Evolutionary conservation across 345 rosid genomes (phyloP), one percentile per base, ranked within the genome.

Genomic region (Linum lewisii): DNA sequence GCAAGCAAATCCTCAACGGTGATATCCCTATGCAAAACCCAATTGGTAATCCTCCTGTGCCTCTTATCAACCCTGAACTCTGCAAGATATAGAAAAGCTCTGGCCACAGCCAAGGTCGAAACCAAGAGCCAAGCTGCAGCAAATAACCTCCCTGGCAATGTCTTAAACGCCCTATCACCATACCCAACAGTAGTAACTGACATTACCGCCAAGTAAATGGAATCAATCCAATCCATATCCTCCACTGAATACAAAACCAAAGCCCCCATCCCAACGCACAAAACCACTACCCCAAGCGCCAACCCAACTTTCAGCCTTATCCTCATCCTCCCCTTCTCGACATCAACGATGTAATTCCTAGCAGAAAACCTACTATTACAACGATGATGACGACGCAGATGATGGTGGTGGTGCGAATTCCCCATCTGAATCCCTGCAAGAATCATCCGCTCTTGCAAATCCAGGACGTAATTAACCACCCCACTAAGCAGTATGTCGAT

Each of bases 181-280:
- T 79, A 87, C 4, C 95, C 95, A 21, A 87, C 95, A 0, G 90
- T 87, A 0, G 95, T 87, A 0, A 87, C 90, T 4, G 95, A 87
- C 90, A 87, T 82, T 58, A 87, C 90, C 21, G 95, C 77, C 68
- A 84, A 64, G 62, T 87, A 87, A 69, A 87, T 61, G 26, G 95
- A 81, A 59, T 87, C 90, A 21, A 84, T 36, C 65, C 82, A 78
- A 51, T 59, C 75, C 65, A 87, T 58, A 5, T 36, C 79, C 66
- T 87, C 95, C 63, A 84, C 73, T 34, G 75, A 82, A 65, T 65
- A 73, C 60, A 87, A 64, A 55, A 82, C 80, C 63, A 70, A 26
- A 42, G 86, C 44, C 4, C 95, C 95, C 8, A 82, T 13, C 0
- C 85, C 88, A 16, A 84, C 66, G 57, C 83, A 84, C 47, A 84